phyloP scores from a whole-genome alignment of 768 basidiomycete genomes.

The Termitomyces sp. region DNA sequence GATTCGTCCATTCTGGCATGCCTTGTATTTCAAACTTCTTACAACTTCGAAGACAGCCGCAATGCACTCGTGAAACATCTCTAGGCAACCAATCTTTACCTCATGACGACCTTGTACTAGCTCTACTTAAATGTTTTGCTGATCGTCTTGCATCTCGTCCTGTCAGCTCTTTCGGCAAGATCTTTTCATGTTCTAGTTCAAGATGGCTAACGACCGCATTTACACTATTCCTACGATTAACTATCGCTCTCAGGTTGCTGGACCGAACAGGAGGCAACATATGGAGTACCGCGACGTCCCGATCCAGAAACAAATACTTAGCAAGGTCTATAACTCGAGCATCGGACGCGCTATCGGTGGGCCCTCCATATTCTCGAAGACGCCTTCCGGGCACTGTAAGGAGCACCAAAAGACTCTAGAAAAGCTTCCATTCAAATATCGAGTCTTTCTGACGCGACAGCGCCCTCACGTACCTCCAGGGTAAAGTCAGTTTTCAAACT shows the following conservation, averaged over 20 bases:
- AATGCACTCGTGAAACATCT: neutral
- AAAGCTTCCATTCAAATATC: neutral
- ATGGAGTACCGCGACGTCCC: neutral
- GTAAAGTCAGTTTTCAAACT: conserved; percentile 1
- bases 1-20: neutral
- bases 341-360: neutral
- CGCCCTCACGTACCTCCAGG: conserved; percentile 11
- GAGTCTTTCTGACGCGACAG: neutral
- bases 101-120: conserved; percentile 11
- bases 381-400: neutral
- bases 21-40: conserved; percentile 1
- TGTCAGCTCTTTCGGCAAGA: neutral
- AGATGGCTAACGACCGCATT: neutral
- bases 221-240: neutral
- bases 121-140: neutral
- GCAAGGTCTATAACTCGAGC: neutral
- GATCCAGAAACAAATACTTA: neutral
- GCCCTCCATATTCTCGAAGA: neutral
- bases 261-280: neutral
- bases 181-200: neutral
- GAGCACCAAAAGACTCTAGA: neutral
- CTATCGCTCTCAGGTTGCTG: neutral
- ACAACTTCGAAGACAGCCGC: neutral
- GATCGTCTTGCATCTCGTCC: neutral
- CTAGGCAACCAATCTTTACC: neutral